Evolutionary conservation across 1,284 basidiomycete genomes (phyloP).

Genomic region (Leccinum griseonigrum): DNA sequence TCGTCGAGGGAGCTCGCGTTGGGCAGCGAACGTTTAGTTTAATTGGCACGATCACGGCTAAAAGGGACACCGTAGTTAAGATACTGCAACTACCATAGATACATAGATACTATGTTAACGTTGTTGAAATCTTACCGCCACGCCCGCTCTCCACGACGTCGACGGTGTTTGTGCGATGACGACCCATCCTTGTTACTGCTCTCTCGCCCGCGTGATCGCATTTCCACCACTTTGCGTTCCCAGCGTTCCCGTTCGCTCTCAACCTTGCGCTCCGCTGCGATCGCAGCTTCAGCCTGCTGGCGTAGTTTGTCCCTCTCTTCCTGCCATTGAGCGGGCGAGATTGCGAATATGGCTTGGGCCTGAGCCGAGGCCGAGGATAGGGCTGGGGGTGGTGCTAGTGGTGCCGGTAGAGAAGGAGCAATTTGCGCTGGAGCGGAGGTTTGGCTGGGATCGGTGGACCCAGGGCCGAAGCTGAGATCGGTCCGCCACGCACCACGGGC

Average conservation of each 20-base stretch:
- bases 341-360: no score
- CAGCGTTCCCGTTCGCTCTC: slow-evolving; percentile 19
- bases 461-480: not conserved
- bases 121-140: slow-evolving; percentile 13
- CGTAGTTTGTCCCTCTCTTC: slow-evolving; percentile 13
- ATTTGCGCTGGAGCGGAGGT: not conserved
- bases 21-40: no score
- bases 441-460: not conserved
- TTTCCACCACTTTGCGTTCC: slow-evolving; percentile 22
- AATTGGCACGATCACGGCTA: no score
- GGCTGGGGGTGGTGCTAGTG: not conserved
- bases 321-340: slow-evolving; percentile 2
- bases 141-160: slow-evolving; percentile 21
- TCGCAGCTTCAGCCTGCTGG: slow-evolving; percentile 13
- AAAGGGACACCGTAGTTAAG: no score
- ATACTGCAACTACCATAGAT: no score
- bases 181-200: slow-evolving; percentile 13
- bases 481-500: not conserved
- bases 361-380: no score
- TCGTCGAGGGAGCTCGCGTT: no score
- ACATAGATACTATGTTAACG: no score
- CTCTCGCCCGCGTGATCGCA: slow-evolving; percentile 15
- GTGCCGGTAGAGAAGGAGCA: not conserved
- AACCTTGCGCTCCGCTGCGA: slow-evolving; percentile 11
- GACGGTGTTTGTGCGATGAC: slow-evolving; percentile 18